Evolutionary conservation across 768 basidiomycete genomes (phyloP), one percentile per base, ranked within the genome.

Genomic region (Suillus subluteus): DNA sequence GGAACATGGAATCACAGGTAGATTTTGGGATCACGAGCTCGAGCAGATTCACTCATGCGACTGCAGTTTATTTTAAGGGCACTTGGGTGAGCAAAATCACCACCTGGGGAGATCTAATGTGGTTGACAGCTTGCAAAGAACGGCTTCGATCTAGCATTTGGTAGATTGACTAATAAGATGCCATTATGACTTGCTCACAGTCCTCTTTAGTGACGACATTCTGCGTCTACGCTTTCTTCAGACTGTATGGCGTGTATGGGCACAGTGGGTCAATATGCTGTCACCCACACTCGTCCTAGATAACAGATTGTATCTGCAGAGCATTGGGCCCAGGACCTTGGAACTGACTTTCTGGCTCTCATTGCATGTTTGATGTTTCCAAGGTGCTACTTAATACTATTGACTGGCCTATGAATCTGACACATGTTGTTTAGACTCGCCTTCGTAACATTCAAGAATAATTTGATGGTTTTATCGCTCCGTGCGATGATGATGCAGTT

Each of bases 401-500:
- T 35, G 15, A 3, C 11, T 63, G 11, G 43, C 26, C 15, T 62
- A 48, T 12, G 11, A 23, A 12, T 43, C 64, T 44, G 62, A 65
- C 46, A 68, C 8, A 35, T 30, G 13, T 41, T 21, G n/a, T 62
- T 21, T 71, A 94, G 95, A 63, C 79, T 98, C 64, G 96, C 95
- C 0, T 98, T 98, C 73, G 95, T 97, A 4, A 94, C 94, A 0
- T 80, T 98, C 37, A 90, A 91, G 72, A 84, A 92, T 70, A 93
- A 90, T 68, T 80, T 91, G 48, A 90, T 92, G 87, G 91, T 93
- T 26, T 82, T 94, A 30, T 90, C 92, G 8, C 78, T 95, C 40
- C 89, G 97, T 2, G 94, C 96, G 1, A 97, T 99, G 96, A 88
- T 98, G 65, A 83, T 90, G 68, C 95, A 99, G 74, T 99, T 99